phyloP scores from a whole-genome alignment of 2,329 filamentous ascomycete species.

The Pseudopyrenochaeta lycopersici region DNA sequence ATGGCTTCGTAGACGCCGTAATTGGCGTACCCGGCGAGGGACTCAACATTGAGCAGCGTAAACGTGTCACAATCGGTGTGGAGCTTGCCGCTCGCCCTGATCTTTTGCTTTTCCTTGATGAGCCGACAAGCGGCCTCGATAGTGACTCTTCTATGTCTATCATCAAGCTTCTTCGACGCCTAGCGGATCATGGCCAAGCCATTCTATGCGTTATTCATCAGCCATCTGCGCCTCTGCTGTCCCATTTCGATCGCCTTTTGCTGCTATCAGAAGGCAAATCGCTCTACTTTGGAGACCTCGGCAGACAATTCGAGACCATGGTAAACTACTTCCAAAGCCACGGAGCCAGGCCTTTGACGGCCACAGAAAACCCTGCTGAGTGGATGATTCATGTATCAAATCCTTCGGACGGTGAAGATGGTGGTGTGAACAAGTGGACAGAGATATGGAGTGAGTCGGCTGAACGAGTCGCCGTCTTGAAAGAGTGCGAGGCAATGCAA shows the following conservation, averaged over 20 bases:
- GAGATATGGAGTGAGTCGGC: constrained; percentile 7
- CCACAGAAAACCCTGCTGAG: constrained; percentile 64
- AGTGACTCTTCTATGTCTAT: constrained; percentile 2
- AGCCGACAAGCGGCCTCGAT: constrained; percentile 69
- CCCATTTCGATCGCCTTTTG: constrained; percentile 68
- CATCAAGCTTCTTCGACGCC: background rate
- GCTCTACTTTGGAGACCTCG: constrained; percentile 75
- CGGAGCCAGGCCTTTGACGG: constrained; percentile 60
- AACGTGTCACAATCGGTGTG: constrained; percentile 85
- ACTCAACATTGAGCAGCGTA: constrained; percentile 71
- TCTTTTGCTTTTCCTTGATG: constrained; percentile 85
- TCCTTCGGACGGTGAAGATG: constrained; percentile 21
- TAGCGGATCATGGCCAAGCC: constrained; percentile 61
- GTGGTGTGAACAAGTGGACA: background rate
- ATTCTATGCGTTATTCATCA: constrained; percentile 85
- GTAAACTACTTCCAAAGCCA: constrained; percentile 59
- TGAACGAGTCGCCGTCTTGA: background rate
- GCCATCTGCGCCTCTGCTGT: constrained; percentile 72
- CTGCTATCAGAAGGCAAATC: constrained; percentile 67
- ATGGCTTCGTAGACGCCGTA: constrained; percentile 80
- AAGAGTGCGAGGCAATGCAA: constrained; percentile 32
- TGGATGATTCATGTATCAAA: constrained; percentile 82
- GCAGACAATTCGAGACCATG: constrained; percentile 71
- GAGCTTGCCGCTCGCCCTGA: constrained; percentile 88
- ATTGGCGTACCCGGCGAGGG: constrained; percentile 83